phyloP scores from a whole-genome alignment of 2,329 filamentous ascomycete genomes.

The Penicillium brasilianum region DNA sequence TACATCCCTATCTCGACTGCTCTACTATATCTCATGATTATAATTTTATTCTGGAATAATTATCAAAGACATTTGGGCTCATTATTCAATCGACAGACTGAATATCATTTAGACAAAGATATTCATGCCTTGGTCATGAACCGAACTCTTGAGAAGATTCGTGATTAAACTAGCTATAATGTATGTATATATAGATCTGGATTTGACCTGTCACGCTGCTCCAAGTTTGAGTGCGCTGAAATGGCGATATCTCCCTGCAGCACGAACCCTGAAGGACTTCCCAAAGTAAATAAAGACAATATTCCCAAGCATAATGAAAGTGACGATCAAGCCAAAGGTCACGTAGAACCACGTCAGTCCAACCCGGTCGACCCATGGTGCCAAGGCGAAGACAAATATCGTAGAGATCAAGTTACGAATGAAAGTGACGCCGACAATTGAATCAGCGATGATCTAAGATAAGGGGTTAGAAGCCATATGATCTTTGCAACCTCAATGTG shows the following conservation, averaged over 20 bases:
- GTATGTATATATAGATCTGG: background rate
- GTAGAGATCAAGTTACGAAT: constrained; percentile 52
- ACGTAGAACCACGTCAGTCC: constrained; percentile 51
- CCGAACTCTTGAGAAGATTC: too few species aligned
- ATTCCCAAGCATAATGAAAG: constrained; percentile 28
- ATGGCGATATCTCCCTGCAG: constrained; percentile 41
- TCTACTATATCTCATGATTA: background rate
- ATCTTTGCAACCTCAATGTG: background rate
- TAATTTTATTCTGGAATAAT: background rate
- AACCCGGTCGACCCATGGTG: constrained; percentile 45
- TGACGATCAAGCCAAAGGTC: constrained; percentile 43
- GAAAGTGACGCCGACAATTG: constrained; percentile 53
- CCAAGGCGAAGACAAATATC: constrained; percentile 54
- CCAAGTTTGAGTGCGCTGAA: constrained; percentile 32
- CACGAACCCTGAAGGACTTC: constrained; percentile 39
- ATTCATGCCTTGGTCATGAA: too few species aligned
- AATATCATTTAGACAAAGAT: too few species aligned
- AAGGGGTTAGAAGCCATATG: background rate
- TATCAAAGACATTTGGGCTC: background rate
- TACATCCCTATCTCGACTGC: background rate
- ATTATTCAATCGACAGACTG: too few species aligned
- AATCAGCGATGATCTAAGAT: constrained; percentile 53
- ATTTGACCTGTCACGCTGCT: background rate
- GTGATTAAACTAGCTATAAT: background rate
- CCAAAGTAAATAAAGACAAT: constrained; percentile 35